phyloP scores from a whole-genome alignment of 331 rosid species.

The Cydonia oblonga region DNA sequence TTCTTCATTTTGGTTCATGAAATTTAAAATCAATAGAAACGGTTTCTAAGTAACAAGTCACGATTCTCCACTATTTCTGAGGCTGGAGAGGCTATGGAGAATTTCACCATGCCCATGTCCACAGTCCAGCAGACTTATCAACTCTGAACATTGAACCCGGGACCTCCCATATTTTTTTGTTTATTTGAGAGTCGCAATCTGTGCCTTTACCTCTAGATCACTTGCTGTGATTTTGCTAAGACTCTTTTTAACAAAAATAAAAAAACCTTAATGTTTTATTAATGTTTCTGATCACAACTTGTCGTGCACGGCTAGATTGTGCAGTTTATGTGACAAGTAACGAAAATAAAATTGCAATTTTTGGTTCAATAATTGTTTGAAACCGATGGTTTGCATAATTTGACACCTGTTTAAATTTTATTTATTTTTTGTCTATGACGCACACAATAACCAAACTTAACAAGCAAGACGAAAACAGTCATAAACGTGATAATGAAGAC shows the following conservation, averaged over 20 bases:
- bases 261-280: too few species aligned
- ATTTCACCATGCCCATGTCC: rapidly evolving
- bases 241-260: too few species aligned
- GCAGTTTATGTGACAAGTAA: background rate
- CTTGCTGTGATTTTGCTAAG: too few species aligned
- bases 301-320: slow-evolving; percentile 12
- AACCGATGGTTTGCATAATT: background rate
- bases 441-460: background rate
- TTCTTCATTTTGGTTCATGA: too few species aligned
- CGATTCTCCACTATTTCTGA: rapidly evolving
- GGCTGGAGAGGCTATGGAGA: rapidly evolving
- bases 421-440: background rate
- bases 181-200: too few species aligned
- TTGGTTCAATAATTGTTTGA: background rate
- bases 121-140: too few species aligned
- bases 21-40: too few species aligned
- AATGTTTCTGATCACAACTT: background rate
- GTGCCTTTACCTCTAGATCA: too few species aligned
- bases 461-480: background rate
- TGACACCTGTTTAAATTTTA: background rate
- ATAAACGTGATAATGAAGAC: too few species aligned
- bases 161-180: too few species aligned
- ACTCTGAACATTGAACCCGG: rapidly evolving
- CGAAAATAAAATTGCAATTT: background rate
- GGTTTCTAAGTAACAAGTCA: rapidly evolving